These are phyloP conservation scores for Voacanga thouarsii DNA, from an alignment of 257 asterid species.

Conservation along the genomic window DNA sequence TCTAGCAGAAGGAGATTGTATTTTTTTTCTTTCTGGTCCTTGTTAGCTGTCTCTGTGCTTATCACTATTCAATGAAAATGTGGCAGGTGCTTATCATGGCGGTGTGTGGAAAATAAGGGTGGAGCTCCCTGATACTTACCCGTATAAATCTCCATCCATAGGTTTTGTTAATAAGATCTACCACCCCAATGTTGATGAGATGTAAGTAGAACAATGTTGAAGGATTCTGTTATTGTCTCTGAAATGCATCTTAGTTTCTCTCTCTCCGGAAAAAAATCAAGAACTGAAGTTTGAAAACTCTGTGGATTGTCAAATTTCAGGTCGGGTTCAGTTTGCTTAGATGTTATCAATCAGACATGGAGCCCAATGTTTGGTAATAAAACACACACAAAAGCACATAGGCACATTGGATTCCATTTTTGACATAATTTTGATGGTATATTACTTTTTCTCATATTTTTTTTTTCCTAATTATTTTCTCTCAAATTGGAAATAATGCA, in stretches of 20 bases:
- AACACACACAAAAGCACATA: background rate
- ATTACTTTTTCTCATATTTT: background rate
- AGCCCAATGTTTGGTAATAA: conserved; percentile 97
- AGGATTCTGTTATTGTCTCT: background rate
- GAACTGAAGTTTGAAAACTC: background rate
- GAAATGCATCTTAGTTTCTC: background rate
- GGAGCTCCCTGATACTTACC: conserved; percentile 98
- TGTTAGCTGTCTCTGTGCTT: background rate
- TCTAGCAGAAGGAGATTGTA: no score
- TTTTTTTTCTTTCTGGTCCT: background rate
- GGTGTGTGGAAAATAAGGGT: conserved; percentile 98
- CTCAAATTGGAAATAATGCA: background rate
- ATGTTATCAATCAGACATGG: conserved; percentile 98
- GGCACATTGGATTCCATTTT: background rate
- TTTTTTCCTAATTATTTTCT: background rate
- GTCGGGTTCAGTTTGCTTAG: conserved; percentile 97
- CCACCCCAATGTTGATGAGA: conserved; percentile 99
- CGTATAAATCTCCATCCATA: conserved; percentile 95
- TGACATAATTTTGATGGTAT: background rate
- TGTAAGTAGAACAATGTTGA: conserved; percentile 41
- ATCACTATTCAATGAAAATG: conserved; percentile 5
- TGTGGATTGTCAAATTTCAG: conserved; percentile 39
- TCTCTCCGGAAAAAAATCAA: background rate
- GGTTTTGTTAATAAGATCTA: conserved; percentile 89
- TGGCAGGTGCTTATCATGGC: conserved; percentile 86